Conservation (phyloP, 495 filamentous ascomycete species). For the Parachaetomium inaequale region DNA sequence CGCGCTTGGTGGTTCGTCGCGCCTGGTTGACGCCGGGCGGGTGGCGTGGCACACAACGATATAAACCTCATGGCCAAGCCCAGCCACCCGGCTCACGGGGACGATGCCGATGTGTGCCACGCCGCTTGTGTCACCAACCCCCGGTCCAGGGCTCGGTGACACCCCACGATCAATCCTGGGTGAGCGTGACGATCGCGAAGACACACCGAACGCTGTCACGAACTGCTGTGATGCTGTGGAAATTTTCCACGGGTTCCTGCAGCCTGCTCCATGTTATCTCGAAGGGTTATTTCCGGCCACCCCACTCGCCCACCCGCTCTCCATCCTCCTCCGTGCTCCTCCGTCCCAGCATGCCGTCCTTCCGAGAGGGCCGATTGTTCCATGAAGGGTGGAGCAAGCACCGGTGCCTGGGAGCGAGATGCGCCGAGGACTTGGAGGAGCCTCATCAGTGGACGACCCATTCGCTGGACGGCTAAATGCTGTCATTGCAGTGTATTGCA, state of each 20-base stretch:
- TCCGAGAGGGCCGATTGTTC: constrained; percentile 6
- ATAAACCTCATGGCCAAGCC: neutral
- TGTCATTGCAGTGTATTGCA: too few relatives aligned
- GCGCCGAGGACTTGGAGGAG: constrained; percentile 7
- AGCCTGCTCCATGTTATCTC: neutral
- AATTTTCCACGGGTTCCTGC: neutral
- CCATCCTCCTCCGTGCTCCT: neutral
- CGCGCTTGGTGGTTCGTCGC: constrained; percentile 9
- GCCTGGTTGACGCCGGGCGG: neutral
- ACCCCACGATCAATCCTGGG: neutral
- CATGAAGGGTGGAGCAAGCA: constrained; percentile 6
- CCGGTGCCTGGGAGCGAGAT: neutral
- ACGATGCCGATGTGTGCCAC: neutral
- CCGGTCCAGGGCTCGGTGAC: too few relatives aligned
- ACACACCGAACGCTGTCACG: neutral
- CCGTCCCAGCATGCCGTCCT: constrained; percentile 8
- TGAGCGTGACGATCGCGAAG: neutral
- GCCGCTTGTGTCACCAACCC: neutral
- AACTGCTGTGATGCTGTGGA: neutral
- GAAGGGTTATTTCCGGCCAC: neutral
- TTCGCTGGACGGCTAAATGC: too few relatives aligned
- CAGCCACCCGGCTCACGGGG: neutral
- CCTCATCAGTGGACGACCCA: neutral
- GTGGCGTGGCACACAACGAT: neutral
- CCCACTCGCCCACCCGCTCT: neutral